Evolutionary conservation across 2,329 filamentous ascomycete genomes (phyloP).

Genomic region (Xylaria sp.): DNA sequence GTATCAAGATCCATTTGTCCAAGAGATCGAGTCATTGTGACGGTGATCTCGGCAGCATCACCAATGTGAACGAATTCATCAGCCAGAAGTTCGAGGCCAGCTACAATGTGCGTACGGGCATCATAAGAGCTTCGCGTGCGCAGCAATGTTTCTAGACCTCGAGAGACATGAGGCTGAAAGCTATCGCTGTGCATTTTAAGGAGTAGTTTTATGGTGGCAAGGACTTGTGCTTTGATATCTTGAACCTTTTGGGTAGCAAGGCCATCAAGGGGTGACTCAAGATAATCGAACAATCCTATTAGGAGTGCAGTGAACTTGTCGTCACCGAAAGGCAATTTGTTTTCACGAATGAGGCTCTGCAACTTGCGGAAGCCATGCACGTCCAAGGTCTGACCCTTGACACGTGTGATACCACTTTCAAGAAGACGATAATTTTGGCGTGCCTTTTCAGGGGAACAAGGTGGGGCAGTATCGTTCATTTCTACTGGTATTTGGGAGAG

Average conservation of each 20-base stretch:
- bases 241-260: conserved; percentile 72
- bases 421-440: conserved; percentile 72
- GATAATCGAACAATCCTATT: conserved; percentile 75
- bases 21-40: conserved; percentile 64
- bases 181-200: conserved; percentile 73
- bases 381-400: conserved; percentile 77
- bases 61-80: conserved; percentile 77
- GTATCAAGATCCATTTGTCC: conserved; percentile 57
- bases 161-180: conserved; percentile 75
- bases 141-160: conserved; percentile 74
- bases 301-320: conserved; percentile 77
- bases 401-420: conserved; percentile 78
- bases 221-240: conserved; percentile 78
- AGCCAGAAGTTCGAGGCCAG: conserved; percentile 77
- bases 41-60: conserved; percentile 69
- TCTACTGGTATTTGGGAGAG: conserved; percentile 43
- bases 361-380: conserved; percentile 84
- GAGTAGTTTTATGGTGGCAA: conserved; percentile 78
- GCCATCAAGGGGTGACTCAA: conserved; percentile 69
- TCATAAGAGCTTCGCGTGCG: conserved; percentile 74
- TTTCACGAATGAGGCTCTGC: conserved; percentile 77
- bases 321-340: conserved; percentile 70
- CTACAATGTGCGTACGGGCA: conserved; percentile 75
- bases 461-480: conserved; percentile 38
- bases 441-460: conserved; percentile 61